Base-by-base conservation (phyloP, 805 yeast species). In the Wickerhamomyces bisporus region DNA sequence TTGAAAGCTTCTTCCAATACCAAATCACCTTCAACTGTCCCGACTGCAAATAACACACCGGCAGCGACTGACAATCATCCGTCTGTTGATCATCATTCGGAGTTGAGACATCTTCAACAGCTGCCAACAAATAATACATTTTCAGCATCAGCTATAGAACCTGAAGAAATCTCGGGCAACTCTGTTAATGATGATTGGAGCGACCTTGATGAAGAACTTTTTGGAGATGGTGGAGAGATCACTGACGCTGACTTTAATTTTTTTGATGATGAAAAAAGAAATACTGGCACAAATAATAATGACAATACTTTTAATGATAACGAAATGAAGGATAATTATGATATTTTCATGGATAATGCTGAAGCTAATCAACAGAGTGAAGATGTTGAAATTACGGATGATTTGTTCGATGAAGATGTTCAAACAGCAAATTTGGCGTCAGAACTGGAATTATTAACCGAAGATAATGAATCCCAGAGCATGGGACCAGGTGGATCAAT, bases 1-100 rank as follows among this genome's bases (percentile, higher is more conserved):
- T 45, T 66, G 31, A 62, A 57, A 39, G 62, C 65, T 18, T 59
- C 67, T 5, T 61, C 70, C 5, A 61, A 64, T 3, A 55, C 58
- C 19, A 59, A 65, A 36, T 61, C 68, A 1, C 67, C 68, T 8
- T 50, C 56, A 4, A 42, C 44, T n/a, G 43, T 40, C 0, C 57
- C 58, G 5, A 49, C 57, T 2, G 42, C 49, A 2, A 47, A 45
- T 32, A 56, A 52, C 34, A 54, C 55, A 1, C 58, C 61, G 10
- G 39, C 49, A 6, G 44, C 42, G 9, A 7, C 30, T 2, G 48
- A 41, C 13, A 12, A 28, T 14, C 48, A 44, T 5, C 40, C 45
- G 11, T 35, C 45, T 14, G 16, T 10, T 21, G 5, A 26, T 16
- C 18, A 26, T 16, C 9, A 16, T 13, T 8, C 14, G 17, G 24